Evolutionary conservation across 306 rosid species (phyloP), one percentile per base, ranked within the genome.

Genomic region (Clitoria ternatea): DNA sequence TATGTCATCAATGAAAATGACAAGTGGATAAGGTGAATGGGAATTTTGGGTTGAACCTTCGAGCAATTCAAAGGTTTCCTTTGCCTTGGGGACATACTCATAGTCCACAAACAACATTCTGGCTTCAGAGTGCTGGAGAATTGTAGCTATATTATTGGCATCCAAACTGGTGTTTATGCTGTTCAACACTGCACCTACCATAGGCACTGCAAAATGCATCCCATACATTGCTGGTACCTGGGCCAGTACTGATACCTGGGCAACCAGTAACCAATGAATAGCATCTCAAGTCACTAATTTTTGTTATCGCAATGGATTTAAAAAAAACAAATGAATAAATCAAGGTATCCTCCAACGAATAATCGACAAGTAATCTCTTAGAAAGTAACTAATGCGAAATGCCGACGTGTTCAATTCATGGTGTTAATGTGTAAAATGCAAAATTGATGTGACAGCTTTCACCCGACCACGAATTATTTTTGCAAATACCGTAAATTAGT

Each of bases 181-280:
- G 86, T 87, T 89, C 18, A 89, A 82, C 10, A 87, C 87, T 0
- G 83, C 92, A 13, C 92, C 87, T 0, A 90, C 92, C 90, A 89
- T 89, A 0, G 96, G 89, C 50, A 85, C 92, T 0, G 90, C 92
- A 4, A 89, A 89, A 72, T 89, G 96, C 92, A 89, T 87, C 90
- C 87, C 96, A 30, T 89, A 89, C 87, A 77, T 44, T 10, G 96
- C 96, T 8, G 92, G 96, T 62, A 89, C 61, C 0, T 92, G 96
- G 7, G 96, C 96, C 53, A 89, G 6, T 12, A 89, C 89, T 0
- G 96, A 89, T 1, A 87, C 92, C 96, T 89, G 65, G 20, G 13
- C 26, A 9, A 26, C 18, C 9, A 7, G 36, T 17, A 44, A 57
- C 27, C 13, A 54, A 14, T 19, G 49, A 14, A 17, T 29, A n/a